These are phyloP conservation scores for Lactarius psammicola DNA, from an alignment of 768 basidiomycete species.

Conservation along the genomic window DNA sequence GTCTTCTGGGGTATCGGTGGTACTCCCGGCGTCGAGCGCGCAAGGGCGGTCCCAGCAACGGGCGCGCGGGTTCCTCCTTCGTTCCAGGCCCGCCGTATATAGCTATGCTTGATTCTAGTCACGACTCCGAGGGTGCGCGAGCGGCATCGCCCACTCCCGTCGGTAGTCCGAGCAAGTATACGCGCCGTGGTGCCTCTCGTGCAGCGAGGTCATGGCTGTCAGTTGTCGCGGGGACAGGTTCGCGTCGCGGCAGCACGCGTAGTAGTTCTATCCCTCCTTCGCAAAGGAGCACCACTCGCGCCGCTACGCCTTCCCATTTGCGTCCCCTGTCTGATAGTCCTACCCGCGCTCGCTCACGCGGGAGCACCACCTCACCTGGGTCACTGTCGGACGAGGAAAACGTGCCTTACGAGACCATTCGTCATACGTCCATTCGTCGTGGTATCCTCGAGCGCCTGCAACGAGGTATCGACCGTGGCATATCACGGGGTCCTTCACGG, in stretches of 20 bases:
- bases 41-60: constrained; percentile 5
- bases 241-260: constrained; percentile 4
- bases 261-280: neutral
- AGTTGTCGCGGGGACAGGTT: neutral
- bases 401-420: constrained; percentile 45
- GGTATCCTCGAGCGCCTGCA: constrained; percentile 46
- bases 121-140: neutral
- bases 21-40: constrained; percentile 16
- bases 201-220: constrained; percentile 14
- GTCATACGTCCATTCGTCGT: constrained; percentile 53
- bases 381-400: constrained; percentile 32
- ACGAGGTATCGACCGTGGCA: constrained; percentile 15
- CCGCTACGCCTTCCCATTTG: neutral
- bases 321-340: neutral
- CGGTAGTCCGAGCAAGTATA: constrained; percentile 27
- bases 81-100: constrained; percentile 35
- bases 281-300: neutral
- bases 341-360: constrained; percentile 17
- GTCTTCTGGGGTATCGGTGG: constrained; percentile 31
- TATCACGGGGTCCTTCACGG: constrained; percentile 23
- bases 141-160: neutral
- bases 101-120: constrained; percentile 4
- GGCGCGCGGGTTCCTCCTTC: constrained; percentile 20
- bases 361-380: neutral
- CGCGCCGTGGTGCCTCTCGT: constrained; percentile 18